Conservation (phyloP, 2,329 filamentous ascomycete species). For the Xylaria polymorpha region DNA sequence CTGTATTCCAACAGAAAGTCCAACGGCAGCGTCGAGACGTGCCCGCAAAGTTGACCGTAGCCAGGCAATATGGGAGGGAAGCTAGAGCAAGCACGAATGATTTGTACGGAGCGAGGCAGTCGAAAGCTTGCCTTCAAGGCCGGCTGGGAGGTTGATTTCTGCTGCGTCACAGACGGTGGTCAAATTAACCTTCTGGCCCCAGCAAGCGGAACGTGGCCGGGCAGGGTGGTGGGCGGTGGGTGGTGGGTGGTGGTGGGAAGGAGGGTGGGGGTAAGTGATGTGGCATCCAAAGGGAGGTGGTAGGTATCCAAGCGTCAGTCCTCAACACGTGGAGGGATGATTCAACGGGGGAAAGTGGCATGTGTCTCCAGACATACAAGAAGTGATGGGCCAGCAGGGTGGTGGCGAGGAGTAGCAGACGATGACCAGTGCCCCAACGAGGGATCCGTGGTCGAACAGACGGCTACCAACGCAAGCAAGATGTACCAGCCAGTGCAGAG, state of each 20-base stretch:
- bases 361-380: slow-evolving; percentile 38
- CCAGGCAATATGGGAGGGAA: slow-evolving; percentile 11
- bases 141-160: slow-evolving; percentile 34
- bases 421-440: slow-evolving; percentile 9
- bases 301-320: slow-evolving; percentile 26
- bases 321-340: slow-evolving; percentile 33
- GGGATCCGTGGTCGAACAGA: slow-evolving; percentile 16
- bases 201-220: slow-evolving; percentile 31
- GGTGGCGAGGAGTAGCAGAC: slow-evolving; percentile 25
- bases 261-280: slow-evolving; percentile 11
- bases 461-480: slow-evolving; percentile 7
- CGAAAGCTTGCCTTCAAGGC: slow-evolving; percentile 15
- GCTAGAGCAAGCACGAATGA: slow-evolving; percentile 13
- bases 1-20: slow-evolving; percentile 38
- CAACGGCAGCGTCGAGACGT: slow-evolving; percentile 37
- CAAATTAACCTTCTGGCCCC: slow-evolving; percentile 41
- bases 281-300: slow-evolving; percentile 26
- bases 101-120: slow-evolving; percentile 16
- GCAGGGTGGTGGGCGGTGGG: too few species aligned
- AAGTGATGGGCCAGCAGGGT: slow-evolving; percentile 25
- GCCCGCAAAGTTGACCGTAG: slow-evolving; percentile 27
- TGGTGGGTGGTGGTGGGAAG: too few species aligned
- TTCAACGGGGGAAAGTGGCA: slow-evolving; percentile 20
- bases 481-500: slow-evolving; percentile 13
- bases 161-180: slow-evolving; percentile 37